A percentile compares a stretch with the other conserved stretches of the same genome.
phyloP scores from a whole-genome alignment of 768 basidiomycete species.

The Kwoniella sp. region DNA sequence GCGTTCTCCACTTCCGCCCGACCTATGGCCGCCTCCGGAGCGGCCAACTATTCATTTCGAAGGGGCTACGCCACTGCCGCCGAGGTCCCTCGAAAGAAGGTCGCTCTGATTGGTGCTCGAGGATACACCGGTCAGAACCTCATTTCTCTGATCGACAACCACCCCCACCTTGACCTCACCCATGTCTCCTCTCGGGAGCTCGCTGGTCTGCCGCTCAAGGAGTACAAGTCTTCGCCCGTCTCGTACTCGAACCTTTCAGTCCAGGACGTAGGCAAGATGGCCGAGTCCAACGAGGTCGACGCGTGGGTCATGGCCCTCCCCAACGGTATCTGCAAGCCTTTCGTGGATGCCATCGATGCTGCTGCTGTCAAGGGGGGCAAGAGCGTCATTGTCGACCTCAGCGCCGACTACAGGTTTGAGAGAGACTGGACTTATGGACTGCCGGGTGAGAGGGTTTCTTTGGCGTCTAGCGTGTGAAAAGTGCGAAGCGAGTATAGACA shows the following conservation, averaged over 20 bases:
- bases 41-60: slow-evolving; percentile 53
- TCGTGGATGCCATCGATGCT: slow-evolving; percentile 87
- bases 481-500: neutral
- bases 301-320: slow-evolving; percentile 99
- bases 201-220: slow-evolving; percentile 70
- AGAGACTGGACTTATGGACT: slow-evolving; percentile 94
- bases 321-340: slow-evolving; percentile 95
- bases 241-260: slow-evolving; percentile 74
- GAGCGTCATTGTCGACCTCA: slow-evolving; percentile 84
- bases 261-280: slow-evolving; percentile 79
- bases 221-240: slow-evolving; percentile 71
- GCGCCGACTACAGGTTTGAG: slow-evolving; percentile 95
- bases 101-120: slow-evolving; percentile 92
- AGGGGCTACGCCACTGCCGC: slow-evolving; percentile 73
- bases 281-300: slow-evolving; percentile 82
- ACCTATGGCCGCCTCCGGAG: slow-evolving; percentile 32
- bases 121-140: slow-evolving; percentile 94
- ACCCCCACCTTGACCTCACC: slow-evolving; percentile 82
- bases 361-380: slow-evolving; percentile 60
- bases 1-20: slow-evolving; percentile 51
- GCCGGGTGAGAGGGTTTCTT: slow-evolving; percentile 73
- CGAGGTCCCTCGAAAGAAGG: slow-evolving; percentile 70
- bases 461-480: neutral
- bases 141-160: slow-evolving; percentile 75
- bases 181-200: slow-evolving; percentile 96